A percentile compares a stretch with the other conserved stretches of the same genome.
phyloP scores from a whole-genome alignment of 1,139 yeast genomes.

The Candida smagusa region DNA sequence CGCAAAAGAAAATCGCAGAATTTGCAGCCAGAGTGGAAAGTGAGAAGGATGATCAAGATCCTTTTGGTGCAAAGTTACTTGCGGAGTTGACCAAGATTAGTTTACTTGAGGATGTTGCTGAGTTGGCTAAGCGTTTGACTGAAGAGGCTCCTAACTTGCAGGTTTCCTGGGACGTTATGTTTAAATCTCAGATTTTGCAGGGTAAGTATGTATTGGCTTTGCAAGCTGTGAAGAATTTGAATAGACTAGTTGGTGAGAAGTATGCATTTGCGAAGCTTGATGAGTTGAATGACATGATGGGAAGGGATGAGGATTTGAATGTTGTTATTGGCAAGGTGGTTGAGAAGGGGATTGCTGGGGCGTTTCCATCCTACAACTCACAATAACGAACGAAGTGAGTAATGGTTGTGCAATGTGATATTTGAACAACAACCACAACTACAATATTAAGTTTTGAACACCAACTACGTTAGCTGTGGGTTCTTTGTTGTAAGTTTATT shows the following conservation, averaged over 20 bases:
- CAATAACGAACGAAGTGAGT: too few relatives aligned
- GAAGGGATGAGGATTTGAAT: constrained; percentile 28
- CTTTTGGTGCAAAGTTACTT: constrained; percentile 43
- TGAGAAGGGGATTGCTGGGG: constrained; percentile 35
- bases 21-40: constrained; percentile 41
- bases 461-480: too few relatives aligned
- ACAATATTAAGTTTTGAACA: too few relatives aligned
- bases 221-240: constrained; percentile 41
- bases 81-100: constrained; percentile 25
- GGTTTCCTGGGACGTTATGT: constrained; percentile 38
- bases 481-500: too few relatives aligned
- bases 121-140: constrained; percentile 29
- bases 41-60: constrained; percentile 46
- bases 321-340: constrained; percentile 46
- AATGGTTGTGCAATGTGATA: too few relatives aligned
- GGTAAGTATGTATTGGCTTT: constrained; percentile 48
- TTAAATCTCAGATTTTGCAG: constrained; percentile 35
- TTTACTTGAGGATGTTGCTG: constrained; percentile 29
- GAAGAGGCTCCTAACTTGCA: constrained; percentile 34
- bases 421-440: too few relatives aligned
- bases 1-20: constrained; percentile 37
- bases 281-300: constrained; percentile 22
- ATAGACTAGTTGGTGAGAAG: constrained; percentile 24
- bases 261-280: constrained; percentile 18
- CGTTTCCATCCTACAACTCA: too few relatives aligned